Evolutionary conservation across 148 eudicot genomes (phyloP).

Genomic region (Polygonum aviculare): DNA sequence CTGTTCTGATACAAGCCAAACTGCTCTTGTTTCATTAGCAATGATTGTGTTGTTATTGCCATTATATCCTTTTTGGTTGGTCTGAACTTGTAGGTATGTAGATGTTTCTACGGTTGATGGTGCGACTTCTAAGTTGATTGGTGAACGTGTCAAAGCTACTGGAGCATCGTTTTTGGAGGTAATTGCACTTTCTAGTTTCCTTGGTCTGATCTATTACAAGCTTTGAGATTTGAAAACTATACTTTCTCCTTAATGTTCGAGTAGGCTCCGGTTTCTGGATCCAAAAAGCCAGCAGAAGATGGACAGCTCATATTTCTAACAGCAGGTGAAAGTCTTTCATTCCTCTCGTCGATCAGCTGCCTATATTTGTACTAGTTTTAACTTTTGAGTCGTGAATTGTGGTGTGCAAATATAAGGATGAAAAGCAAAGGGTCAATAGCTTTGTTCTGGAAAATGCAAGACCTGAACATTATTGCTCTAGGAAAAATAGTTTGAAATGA

Average conservation of each 20-base stretch:
- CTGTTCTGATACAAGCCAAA: background rate
- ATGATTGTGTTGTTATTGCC: background rate
- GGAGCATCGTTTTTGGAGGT: constrained; percentile 94
- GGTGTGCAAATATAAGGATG: background rate
- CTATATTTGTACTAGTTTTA: background rate
- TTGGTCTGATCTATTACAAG: background rate
- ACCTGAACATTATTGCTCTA: background rate
- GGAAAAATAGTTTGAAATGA: background rate
- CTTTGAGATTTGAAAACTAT: background rate
- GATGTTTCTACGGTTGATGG: constrained; percentile 96
- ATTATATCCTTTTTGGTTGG: background rate
- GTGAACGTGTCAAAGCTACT: constrained; percentile 49
- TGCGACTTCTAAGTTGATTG: constrained; percentile 60
- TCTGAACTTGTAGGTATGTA: constrained; percentile 49
- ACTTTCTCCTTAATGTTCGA: background rate
- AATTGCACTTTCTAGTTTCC: background rate
- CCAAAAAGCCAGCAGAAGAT: constrained; percentile 94
- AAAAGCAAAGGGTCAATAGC: background rate
- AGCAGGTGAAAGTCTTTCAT: constrained; percentile 39
- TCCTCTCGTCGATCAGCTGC: background rate
- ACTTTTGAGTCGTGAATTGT: background rate
- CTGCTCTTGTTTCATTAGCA: background rate
- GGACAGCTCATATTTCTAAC: constrained; percentile 86
- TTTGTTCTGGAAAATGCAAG: background rate
- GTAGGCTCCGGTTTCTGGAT: constrained; percentile 98